These are phyloP conservation scores for Mycena floridula DNA, from an alignment of 768 basidiomycete genomes.

Conservation along the genomic window DNA sequence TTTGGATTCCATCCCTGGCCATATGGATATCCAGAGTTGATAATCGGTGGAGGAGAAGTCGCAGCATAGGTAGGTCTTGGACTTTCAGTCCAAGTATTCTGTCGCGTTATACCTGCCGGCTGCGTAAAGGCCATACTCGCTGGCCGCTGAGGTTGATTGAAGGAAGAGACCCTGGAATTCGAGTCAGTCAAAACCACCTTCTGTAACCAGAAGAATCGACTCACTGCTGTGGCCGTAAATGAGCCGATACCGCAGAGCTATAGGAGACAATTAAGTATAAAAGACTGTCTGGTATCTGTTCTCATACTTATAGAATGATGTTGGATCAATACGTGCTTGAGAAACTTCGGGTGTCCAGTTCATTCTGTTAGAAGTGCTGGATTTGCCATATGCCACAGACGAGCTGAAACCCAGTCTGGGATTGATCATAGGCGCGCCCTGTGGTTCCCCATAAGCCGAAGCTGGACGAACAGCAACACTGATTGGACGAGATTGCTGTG, in stretches of 20 bases:
- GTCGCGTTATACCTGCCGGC: too few relatives aligned
- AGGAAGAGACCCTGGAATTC: too few relatives aligned
- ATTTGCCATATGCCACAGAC: conserved; percentile 36
- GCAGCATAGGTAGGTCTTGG: too few relatives aligned
- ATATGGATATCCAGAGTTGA: too few relatives aligned
- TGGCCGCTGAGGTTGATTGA: too few relatives aligned
- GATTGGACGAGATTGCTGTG: conserved; percentile 7
- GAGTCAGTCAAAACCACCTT: too few relatives aligned
- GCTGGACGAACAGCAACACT: conserved; percentile 3
- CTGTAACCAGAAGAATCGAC: too few relatives aligned
- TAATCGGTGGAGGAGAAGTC: too few relatives aligned
- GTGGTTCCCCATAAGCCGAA: not conserved
- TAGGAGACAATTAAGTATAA: not conserved
- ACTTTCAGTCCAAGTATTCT: too few relatives aligned
- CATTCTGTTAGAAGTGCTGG: conserved; percentile 1
- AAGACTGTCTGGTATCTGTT: not conserved
- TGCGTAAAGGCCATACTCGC: too few relatives aligned
- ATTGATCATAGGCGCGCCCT: conserved; percentile 2
- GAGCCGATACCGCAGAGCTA: conserved; percentile 51
- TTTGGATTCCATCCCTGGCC: too few relatives aligned
- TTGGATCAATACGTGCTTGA: conserved; percentile 13
- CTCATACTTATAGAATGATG: conserved; percentile 54
- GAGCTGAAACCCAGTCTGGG: conserved; percentile 35
- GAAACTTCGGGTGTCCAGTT: not conserved
- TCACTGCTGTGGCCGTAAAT: too few relatives aligned